Percentiles rank a stretch among this genome's conserved stretches.
Evolutionary conservation across 805 yeast genomes (phyloP).

Genomic region (Candida sphagnicola): DNA sequence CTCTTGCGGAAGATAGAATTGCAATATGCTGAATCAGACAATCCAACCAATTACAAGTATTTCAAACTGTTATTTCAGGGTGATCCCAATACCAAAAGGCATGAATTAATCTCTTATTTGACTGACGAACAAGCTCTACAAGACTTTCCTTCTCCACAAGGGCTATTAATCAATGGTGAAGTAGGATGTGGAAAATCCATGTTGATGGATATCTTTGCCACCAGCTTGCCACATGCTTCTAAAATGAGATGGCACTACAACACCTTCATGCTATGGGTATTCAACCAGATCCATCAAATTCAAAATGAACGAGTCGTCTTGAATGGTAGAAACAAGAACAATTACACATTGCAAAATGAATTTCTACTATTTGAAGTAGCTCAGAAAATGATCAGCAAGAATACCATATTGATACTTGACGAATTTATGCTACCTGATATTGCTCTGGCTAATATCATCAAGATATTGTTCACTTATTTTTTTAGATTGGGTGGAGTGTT

Average conservation of each 20-base stretch:
- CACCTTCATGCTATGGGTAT: conserved; percentile 67
- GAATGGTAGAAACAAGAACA: conserved; percentile 20
- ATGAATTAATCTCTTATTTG: conserved; percentile 45
- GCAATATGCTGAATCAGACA: conserved; percentile 21
- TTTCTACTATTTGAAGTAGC: conserved; percentile 65
- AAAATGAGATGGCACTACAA: conserved; percentile 71
- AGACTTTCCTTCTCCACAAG: conserved; percentile 58
- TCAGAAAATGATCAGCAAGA: conserved; percentile 53
- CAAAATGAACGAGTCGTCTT: conserved; percentile 39
- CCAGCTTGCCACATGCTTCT: conserved; percentile 55
- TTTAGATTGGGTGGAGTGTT: conserved; percentile 73
- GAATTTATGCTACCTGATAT: conserved; percentile 78
- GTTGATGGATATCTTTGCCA: conserved; percentile 70
- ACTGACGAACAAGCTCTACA: conserved; percentile 59
- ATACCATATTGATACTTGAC: conserved; percentile 60
- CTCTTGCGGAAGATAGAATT: conserved; percentile 31
- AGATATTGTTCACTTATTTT: conserved; percentile 61
- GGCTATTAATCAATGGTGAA: conserved; percentile 59
- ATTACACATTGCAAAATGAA: conserved; percentile 50
- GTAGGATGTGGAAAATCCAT: conserved; percentile 76
- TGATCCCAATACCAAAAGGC: conserved; percentile 26
- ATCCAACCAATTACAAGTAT: neutral
- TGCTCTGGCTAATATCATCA: conserved; percentile 67
- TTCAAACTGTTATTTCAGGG: conserved; percentile 19
- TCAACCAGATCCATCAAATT: conserved; percentile 54